Base-by-base conservation (phyloP, 2,329 filamentous ascomycete species). In the Epichloe aotearoae region DNA sequence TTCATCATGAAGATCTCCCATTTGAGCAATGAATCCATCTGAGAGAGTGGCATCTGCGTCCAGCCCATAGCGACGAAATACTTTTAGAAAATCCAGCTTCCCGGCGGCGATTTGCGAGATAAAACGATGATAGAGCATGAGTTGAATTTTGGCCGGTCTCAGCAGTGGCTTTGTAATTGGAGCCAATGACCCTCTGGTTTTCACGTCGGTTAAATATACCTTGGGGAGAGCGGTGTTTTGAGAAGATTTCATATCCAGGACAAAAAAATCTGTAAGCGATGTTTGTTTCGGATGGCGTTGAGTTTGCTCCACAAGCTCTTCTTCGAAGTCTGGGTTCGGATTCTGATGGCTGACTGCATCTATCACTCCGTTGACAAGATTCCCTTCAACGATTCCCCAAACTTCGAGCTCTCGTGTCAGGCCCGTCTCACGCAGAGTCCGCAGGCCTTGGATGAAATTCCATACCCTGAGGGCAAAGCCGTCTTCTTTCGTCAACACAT, bases 91-190 rank as follows among this genome's bases (percentile, higher is more conserved):
- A 51, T 88, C 79, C 0, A 95, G 74, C 7, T 76, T 75, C 47
- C 83, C 83, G 0, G 79, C 75, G 1, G 84, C 86, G 59, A 97
- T 80, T 3, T 82, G 76, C 10, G 82, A 80, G n/a, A 98, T 73
- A 49, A 97, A 81, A 26, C 83, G 82, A 57, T 91, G 89, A 62
- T 97, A 98, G 0, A 97, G 72, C 66, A 94, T 89, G 0, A 97
- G 73, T 63, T 98, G 93, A 53, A 96, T 83, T 58, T 84, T 80
- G 1, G 89, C 87, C 0, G 88, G 87, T 11, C 85, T 79, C 33
- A 91, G 77, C 43, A 88, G 74, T 0, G 82, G 78, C 1, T 79
- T 71, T 20, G 80, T 79, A 1, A 77, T 73, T 1, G 89, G 87
- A 2, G 87, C 62, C 3, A 74, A 76, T 4, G 76, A 79, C 1